Evolutionary conservation across 2,329 filamentous ascomycete species (phyloP).

Genomic region (Leptographium procerum): DNA sequence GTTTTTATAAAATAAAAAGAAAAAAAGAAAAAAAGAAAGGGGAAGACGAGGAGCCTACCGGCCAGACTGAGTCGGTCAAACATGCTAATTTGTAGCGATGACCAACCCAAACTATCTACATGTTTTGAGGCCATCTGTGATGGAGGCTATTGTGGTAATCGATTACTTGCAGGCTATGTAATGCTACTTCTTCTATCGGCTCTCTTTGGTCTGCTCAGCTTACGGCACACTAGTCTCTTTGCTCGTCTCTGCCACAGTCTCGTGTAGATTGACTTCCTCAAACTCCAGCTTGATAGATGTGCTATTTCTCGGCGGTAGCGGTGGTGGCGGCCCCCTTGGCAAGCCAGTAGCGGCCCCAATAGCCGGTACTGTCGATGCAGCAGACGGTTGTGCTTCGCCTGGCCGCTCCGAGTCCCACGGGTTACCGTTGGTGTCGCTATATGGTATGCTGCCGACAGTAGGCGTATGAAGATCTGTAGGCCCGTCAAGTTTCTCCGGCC

Average conservation of each 20-base stretch:
- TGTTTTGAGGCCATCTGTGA: neutral
- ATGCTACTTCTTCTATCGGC: neutral
- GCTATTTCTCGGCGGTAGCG: neutral
- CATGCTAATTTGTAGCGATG: too few relatives aligned
- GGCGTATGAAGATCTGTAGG: neutral
- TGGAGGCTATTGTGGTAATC: too few relatives aligned
- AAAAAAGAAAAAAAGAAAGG: too few relatives aligned
- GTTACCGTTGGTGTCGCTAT: neutral
- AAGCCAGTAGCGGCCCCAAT: too few relatives aligned
- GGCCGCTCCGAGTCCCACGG: slow-evolving; percentile 2
- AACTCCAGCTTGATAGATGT: neutral
- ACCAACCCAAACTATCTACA: too few relatives aligned
- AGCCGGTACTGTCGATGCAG: neutral
- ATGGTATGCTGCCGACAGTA: neutral
- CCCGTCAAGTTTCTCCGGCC: too few relatives aligned
- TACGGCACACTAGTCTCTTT: neutral
- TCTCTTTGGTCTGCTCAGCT: neutral
- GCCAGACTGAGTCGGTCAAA: too few relatives aligned
- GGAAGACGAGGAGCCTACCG: too few relatives aligned
- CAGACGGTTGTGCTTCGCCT: neutral
- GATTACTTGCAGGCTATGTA: neutral
- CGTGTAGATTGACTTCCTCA: slow-evolving; percentile 2
- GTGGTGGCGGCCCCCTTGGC: slow-evolving; percentile 1
- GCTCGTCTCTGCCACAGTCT: neutral
- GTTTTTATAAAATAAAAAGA: too few relatives aligned